Percentiles rank a stretch among this genome's conserved stretches.
Evolutionary conservation across 1,284 basidiomycete species (phyloP).

Genomic region (Puccinia coronata): DNA sequence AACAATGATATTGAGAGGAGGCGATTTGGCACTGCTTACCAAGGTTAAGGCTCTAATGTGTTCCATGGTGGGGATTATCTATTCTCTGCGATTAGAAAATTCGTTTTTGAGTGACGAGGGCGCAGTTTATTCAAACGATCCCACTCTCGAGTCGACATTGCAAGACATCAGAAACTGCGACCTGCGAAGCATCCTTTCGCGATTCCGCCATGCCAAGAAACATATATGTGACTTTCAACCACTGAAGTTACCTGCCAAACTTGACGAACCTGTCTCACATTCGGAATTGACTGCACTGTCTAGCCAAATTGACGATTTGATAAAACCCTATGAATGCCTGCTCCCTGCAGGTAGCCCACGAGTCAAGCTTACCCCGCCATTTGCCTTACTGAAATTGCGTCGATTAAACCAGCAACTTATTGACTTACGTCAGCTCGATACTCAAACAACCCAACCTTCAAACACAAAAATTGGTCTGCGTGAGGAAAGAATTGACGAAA

Average conservation of each 20-base stretch:
- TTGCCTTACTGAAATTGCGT: conserved; percentile 65
- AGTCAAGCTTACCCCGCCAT: conserved; percentile 82
- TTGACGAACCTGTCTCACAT: neutral
- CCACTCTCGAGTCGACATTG: neutral
- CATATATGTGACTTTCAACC: conserved; percentile 21
- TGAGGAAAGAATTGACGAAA: conserved; percentile 21
- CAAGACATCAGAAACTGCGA: conserved; percentile 17
- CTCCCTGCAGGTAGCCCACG: conserved; percentile 89
- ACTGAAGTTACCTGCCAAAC: conserved; percentile 13
- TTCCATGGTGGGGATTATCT: conserved; percentile 85
- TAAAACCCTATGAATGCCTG: conserved; percentile 77
- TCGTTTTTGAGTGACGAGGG: conserved; percentile 87
- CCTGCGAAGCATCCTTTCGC: conserved; percentile 30
- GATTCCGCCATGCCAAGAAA: conserved; percentile 36
- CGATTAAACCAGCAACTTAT: conserved; percentile 13
- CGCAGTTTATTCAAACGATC: conserved; percentile 23
- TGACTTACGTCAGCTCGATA: neutral
- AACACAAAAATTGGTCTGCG: neutral
- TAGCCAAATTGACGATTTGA: conserved; percentile 62
- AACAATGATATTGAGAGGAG: conserved; percentile 90
- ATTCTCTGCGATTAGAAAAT: conserved; percentile 88
- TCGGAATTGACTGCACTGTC: conserved; percentile 43
- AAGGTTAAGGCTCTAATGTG: conserved; percentile 88
- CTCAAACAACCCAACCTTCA: neutral
- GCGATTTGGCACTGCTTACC: conserved; percentile 72